Base-by-base conservation (phyloP, 1,284 basidiomycete species). In the Ustilago cynodontis region DNA sequence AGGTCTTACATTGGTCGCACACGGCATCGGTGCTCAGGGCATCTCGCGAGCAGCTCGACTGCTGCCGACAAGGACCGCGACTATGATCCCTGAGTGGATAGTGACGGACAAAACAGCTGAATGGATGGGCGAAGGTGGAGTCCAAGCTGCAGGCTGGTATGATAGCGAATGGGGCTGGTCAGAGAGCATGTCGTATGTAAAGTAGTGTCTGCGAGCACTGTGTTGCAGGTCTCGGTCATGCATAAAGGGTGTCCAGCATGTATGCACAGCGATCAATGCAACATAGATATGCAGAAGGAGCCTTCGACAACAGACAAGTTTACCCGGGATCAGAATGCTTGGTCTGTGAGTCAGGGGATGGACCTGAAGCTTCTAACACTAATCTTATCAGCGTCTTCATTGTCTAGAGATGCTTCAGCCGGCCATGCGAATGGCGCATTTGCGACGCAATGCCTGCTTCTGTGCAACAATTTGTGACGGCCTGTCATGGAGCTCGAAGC, bases 41-140 rank as follows among this genome's bases (percentile, higher is more conserved):
- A 53, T 80, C 11, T 45, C 60, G 22, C n/a, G 65, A 14, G 76
- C 72, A 10, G 79, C 65, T 7, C 57, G 77, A 8, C 24, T 78
- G 54, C 55, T 80, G 8, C 79, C 79, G 18, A 78, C 75, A 3
- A 35, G 77, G 16, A 78, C 79, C 13, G 79, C 65, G 2, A 72
- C 77, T 5, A 66, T 67, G 66, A 57, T 73, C 2, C 79, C 79
- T 10, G 79, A 80, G 28, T 80, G 70, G 69, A 45, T 79, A n/a
- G 77, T 79, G 24, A 29, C 55, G 5, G 72, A 69, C n/a, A 7
- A 11, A 5, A 57, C 61, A 8, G 62, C 71, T 0, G 69, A 71
- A 35, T 69, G 71, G 62, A 66, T 70, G 65, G 73, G 77, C 39
- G 62, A 68, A 20, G 69, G 78, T 0, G 71, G 74, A 5, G 64